Percentiles rank a stretch among this genome's conserved stretches.
phyloP scores from a whole-genome alignment of 371 early-diverging fungal genomes.

The Syncephalastrum monosporum region DNA sequence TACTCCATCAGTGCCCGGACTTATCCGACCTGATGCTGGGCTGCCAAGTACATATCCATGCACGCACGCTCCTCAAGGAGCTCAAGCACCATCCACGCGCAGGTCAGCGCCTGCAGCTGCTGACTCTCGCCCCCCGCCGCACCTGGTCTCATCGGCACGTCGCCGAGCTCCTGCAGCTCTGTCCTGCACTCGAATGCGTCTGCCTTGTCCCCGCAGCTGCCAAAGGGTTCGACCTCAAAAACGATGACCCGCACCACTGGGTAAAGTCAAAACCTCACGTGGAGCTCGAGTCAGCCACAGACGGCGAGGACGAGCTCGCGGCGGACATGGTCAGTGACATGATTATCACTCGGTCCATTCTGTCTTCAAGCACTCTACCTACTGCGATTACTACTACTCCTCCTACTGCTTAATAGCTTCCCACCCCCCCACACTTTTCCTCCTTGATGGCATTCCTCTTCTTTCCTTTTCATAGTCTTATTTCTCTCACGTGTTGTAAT shows the following conservation, averaged over 20 bases:
- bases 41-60: slow-evolving; percentile 40
- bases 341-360: slow-evolving; percentile 10
- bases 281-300: not conserved
- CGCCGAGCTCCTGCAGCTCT: slow-evolving; percentile 23
- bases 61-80: slow-evolving; percentile 25
- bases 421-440: no score
- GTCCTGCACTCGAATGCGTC: slow-evolving; percentile 22
- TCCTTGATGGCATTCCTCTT: no score
- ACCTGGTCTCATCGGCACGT: slow-evolving; percentile 38
- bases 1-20: slow-evolving; percentile 26
- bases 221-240: slow-evolving; percentile 14
- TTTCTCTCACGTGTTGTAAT: no score
- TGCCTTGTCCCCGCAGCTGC: slow-evolving; percentile 31
- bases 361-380: no score
- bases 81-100: slow-evolving; percentile 10
- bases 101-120: slow-evolving; percentile 16
- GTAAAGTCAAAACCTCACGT: slow-evolving; percentile 4
- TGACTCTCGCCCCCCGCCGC: slow-evolving; percentile 30
- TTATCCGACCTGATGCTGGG: slow-evolving; percentile 27
- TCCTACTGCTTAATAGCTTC: no score
- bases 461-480: no score
- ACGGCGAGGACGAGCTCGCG: slow-evolving; percentile 2
- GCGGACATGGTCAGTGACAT: slow-evolving; percentile 13
- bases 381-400: no score
- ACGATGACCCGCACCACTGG: slow-evolving; percentile 6